Percentiles rank a stretch among this genome's conserved stretches.
phyloP scores from a whole-genome alignment of 2,329 filamentous ascomycete genomes.

The Xylariaceae sp. region DNA sequence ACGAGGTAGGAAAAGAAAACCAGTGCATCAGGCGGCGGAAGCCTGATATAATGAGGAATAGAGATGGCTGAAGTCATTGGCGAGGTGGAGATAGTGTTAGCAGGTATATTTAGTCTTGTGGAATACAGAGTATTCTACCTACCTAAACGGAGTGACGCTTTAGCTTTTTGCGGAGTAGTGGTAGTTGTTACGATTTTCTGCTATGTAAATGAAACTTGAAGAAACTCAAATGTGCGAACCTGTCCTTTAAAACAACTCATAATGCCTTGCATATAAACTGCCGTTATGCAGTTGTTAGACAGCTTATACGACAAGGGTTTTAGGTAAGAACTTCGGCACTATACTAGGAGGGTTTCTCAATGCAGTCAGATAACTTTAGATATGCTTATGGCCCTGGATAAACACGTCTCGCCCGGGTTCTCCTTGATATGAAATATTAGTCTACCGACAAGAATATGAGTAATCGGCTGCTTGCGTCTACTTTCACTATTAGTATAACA shows the following conservation, averaged over 20 bases:
- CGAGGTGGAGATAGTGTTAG: too few species aligned
- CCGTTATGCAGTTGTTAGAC: conserved; percentile 2
- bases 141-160: background rate
- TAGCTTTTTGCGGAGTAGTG: background rate
- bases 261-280: conserved; percentile 3
- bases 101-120: too few species aligned
- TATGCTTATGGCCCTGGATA: conserved; percentile 1
- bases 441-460: background rate
- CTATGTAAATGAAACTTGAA: too few species aligned
- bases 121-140: too few species aligned
- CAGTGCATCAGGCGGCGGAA: too few species aligned
- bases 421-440: too few species aligned
- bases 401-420: background rate
- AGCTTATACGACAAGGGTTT: background rate
- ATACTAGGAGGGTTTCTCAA: conserved; percentile 4
- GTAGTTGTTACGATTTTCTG: background rate
- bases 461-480: background rate
- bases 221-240: too few species aligned
- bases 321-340: background rate
- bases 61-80: too few species aligned
- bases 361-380: conserved; percentile 15
- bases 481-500: conserved; percentile 12
- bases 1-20: too few species aligned
- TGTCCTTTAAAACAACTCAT: conserved; percentile 6
- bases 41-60: too few species aligned